These are phyloP conservation scores for Colletotrichum echinochloae DNA, from an alignment of 2,329 filamentous ascomycete genomes.

Conservation along the genomic window DNA sequence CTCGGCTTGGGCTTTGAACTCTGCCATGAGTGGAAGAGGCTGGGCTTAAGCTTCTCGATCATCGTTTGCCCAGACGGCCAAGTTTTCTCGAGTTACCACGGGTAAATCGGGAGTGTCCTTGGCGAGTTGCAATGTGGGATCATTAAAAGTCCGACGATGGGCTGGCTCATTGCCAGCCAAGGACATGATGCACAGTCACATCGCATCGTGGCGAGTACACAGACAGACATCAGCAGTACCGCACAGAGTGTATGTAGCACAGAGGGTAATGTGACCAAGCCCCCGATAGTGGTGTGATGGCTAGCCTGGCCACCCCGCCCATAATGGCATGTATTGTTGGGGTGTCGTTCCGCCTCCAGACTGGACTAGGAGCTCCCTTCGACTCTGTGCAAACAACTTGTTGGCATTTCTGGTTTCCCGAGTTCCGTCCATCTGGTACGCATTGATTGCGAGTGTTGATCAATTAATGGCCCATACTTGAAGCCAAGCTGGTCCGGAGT, in stretches of 20 bases:
- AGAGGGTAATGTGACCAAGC: constrained; percentile 29
- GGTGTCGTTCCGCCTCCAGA: constrained; percentile 34
- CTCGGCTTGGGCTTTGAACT: constrained; percentile 2
- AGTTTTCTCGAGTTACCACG: constrained; percentile 23
- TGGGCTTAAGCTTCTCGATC: constrained; percentile 37
- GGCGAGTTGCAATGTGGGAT: constrained; percentile 24
- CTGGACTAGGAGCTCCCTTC: constrained; percentile 21
- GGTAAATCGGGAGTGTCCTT: constrained; percentile 30
- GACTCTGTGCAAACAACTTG: constrained; percentile 12
- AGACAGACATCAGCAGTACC: constrained; percentile 5
- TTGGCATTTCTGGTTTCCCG: neutral
- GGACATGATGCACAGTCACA: constrained; percentile 12
- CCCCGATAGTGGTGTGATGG: constrained; percentile 23
- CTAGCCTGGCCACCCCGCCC: constrained; percentile 17
- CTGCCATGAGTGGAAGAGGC: constrained; percentile 35
- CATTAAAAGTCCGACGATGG: neutral
- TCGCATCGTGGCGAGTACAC: constrained; percentile 4
- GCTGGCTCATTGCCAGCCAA: neutral
- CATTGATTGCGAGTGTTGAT: constrained; percentile 13
- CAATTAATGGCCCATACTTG: constrained; percentile 29
- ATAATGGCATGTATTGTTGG: constrained; percentile 30
- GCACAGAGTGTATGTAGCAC: constrained; percentile 14
- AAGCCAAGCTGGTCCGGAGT: constrained; percentile 31
- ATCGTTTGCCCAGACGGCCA: constrained; percentile 25
- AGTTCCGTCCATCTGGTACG: constrained; percentile 17